A percentile compares a stretch with the other conserved stretches of the same genome.
Conservation (phyloP, 257 asterid species). For the Primulina eburnea region DNA sequence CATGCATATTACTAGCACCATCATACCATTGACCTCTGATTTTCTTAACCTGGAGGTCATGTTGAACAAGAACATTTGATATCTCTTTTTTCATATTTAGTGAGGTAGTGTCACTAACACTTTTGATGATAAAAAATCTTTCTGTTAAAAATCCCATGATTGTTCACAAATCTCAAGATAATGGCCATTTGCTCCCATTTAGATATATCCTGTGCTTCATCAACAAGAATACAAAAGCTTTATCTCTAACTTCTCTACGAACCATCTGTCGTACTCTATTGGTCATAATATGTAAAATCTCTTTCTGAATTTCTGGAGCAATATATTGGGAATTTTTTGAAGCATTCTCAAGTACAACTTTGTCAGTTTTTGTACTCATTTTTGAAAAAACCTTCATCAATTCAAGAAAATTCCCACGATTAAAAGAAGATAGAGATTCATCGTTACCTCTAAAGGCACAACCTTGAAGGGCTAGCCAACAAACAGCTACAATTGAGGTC, state of each 20-base stretch:
- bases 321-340: neutral
- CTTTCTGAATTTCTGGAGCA: neutral
- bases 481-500: neutral
- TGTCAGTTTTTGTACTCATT: neutral
- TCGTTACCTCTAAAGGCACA: neutral
- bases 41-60: neutral
- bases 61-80: neutral
- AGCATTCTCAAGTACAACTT: neutral
- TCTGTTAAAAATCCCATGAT: neutral
- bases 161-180: neutral
- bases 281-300: neutral
- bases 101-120: neutral
- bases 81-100: neutral
- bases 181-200: neutral
- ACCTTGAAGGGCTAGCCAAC: neutral
- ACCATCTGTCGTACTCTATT: neutral
- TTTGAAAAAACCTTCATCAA: neutral
- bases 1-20: neutral
- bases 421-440: neutral
- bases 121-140: neutral
- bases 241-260: neutral
- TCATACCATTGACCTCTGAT: neutral
- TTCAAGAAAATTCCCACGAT: neutral
- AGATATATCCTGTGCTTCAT: neutral
- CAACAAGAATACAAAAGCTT: neutral